Evolutionary conservation across 169 alveolate genomes (phyloP), one percentile per base, ranked within the genome.

Genomic region (Eimeria tenella): DNA sequence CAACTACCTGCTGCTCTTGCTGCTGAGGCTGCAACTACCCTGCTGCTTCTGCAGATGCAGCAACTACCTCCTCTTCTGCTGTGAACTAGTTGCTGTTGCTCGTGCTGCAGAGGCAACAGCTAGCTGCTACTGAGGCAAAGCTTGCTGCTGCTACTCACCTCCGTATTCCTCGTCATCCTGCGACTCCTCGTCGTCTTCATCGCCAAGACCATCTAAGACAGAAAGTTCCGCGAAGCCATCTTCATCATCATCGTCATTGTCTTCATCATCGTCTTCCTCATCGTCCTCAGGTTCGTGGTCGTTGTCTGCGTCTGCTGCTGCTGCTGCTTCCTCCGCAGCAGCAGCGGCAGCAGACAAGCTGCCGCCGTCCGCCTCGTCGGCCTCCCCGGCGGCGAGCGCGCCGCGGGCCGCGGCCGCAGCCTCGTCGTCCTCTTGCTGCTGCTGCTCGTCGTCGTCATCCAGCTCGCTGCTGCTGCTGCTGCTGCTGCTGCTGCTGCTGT

Each of bases 191-290:
- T 58, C 94, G 15, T 89, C 94, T n/a, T 53, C 88, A 42, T 89
- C 94, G 7, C 70, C 93, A 1, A 65, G 74, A 5, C 74, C 74
- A 65, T 65, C 74, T 65, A 65, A 65, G 17, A 65, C 74, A 17
- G 74, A 65, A 17, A 65, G 74, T 17, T 65, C 74, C 17, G 74
- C 74, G 11, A 65, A 65, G 10, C 74, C 74, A 19, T 86, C 93
- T 7, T 86, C 93, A 9, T 88, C 94, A 0, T 88, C 92, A 6
- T 86, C 93, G 5, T 60, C 65, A 55, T 50, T 23, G 7, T 62
- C 93, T 4, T 86, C 93, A 6, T 31, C 62, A 17, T 88, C 94
- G 6, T 74, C 94, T 0, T 70, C 94, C 0, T 90, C 94, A 4
- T 90, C 90, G 4, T 77, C 94, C 4, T 74, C 89, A 31, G 42